These are phyloP conservation scores for Candida endomychidarum DNA, from an alignment of 805 yeast species.

Conservation along the genomic window DNA sequence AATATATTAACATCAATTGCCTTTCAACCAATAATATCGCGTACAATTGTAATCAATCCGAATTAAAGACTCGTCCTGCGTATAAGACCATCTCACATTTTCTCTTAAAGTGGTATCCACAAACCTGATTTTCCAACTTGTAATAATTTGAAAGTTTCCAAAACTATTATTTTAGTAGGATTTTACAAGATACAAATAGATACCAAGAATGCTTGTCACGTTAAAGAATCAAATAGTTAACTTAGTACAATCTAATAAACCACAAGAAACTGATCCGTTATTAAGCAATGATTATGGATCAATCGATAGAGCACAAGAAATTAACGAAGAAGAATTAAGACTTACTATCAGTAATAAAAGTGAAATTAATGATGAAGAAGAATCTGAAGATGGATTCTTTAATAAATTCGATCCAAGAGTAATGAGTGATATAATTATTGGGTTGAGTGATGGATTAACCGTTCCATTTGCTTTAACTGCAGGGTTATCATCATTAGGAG, in stretches of 20 bases:
- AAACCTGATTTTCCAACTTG: neutral
- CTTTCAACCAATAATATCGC: neutral
- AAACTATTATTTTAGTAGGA: too few species aligned
- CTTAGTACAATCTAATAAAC: slow-evolving; percentile 24
- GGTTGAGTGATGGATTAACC: slow-evolving; percentile 91
- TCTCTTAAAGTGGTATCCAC: neutral
- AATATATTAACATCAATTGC: neutral
- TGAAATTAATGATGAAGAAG: slow-evolving; percentile 27
- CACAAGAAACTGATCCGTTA: slow-evolving; percentile 30
- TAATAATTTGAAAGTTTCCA: neutral
- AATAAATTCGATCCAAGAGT: slow-evolving; percentile 81
- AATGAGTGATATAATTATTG: slow-evolving; percentile 90
- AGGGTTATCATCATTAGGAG: slow-evolving; percentile 88
- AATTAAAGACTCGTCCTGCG: neutral
- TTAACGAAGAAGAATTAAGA: slow-evolving; percentile 34
- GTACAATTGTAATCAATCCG: slow-evolving; percentile 4
- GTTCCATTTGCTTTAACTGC: slow-evolving; percentile 99
- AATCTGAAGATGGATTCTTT: slow-evolving; percentile 36
- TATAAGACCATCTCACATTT: slow-evolving; percentile 2
- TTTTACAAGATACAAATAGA: too few species aligned
- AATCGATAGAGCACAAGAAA: slow-evolving; percentile 36
- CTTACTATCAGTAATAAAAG: slow-evolving; percentile 22
- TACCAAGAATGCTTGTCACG: slow-evolving; percentile 38
- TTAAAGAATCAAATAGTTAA: slow-evolving; percentile 35
- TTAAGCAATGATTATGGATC: slow-evolving; percentile 38